Percentiles rank a stretch among this genome's conserved stretches.
Evolutionary conservation across 164 flowering plant genomes (phyloP).

Genomic region (Piper longum): DNA sequence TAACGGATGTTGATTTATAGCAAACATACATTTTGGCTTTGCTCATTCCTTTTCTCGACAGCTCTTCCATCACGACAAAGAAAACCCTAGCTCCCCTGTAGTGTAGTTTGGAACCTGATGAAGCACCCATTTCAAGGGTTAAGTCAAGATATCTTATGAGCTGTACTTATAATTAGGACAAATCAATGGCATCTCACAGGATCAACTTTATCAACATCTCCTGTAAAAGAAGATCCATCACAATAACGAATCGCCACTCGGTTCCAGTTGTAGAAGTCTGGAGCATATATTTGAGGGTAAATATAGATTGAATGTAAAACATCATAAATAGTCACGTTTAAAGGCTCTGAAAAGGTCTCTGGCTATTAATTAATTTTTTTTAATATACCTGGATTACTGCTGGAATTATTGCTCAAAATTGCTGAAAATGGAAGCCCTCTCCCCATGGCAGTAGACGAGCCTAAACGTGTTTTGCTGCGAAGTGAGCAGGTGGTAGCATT

Average conservation of each 20-base stretch:
- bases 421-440: slow-evolving; percentile 57
- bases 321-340: too few species aligned
- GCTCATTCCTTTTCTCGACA: neutral
- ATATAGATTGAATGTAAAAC: neutral
- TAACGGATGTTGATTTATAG: neutral
- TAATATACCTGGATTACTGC: slow-evolving; percentile 52
- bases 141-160: neutral
- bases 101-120: neutral
- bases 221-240: slow-evolving; percentile 71
- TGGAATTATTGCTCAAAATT: slow-evolving; percentile 35
- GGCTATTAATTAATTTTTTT: too few species aligned
- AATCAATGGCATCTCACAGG: slow-evolving; percentile 12
- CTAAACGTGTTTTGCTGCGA: slow-evolving; percentile 35
- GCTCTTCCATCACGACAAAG: neutral
- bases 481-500: too few species aligned
- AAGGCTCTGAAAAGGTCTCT: too few species aligned
- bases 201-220: slow-evolving; percentile 40
- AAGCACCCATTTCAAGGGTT: neutral
- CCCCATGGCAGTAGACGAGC: slow-evolving; percentile 68
- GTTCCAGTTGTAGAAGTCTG: slow-evolving; percentile 74
- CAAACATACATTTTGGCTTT: neutral
- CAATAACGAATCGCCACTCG: slow-evolving; percentile 56
- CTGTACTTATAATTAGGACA: neutral
- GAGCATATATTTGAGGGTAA: neutral
- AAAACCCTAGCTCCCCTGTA: neutral